Base-by-base conservation (phyloP, 495 filamentous ascomycete genomes). In the Hypoxylon lienhwacheense region DNA sequence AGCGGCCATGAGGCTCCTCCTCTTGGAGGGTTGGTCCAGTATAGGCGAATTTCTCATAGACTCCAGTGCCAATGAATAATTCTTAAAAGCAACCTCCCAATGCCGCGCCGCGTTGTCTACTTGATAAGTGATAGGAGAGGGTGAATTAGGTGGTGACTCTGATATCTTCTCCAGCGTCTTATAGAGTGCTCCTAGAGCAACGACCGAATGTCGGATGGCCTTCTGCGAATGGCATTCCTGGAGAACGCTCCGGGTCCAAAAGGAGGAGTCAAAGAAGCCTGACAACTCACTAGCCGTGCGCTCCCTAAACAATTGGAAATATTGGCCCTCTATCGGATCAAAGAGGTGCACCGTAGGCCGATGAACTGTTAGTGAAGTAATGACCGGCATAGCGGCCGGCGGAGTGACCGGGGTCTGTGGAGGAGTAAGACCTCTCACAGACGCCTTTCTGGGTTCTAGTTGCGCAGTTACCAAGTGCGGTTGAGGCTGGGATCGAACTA, bases 141-240 rank as follows among this genome's bases (percentile, higher is more conserved):
- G 75, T 2, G 75, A 74, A n/a, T 60, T 46, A 0, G 69, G 70
- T 12, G 73, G 73, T n/a, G 77, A 72, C 61, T 80, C 73, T 52
- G 73, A 68, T 43, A 73, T 66, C 66, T 77, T 75, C 66, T 78
- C 73, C 34, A 85, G 67, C 2, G 78, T 81, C 57, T 85, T 81
- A 50, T 86, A 85, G 17, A 85, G 68, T 1, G 83, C 80, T 37
- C 81, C 81, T 19, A 88, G 68, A 29, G 84, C 85, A 10, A 86
- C 73, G 1, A 86, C 76, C 5, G 85, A 83, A 65, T 88, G 84
- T 16, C 81, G 76, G 33, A 88, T 81, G 3, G 80, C 74, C 3
- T 84, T 72, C 61, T 86, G 81, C 11, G 76, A 75, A 37, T 81
- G 76, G 31, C 80, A 82, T 53, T 81, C 81, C 61, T 83, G 81